Base-by-base conservation (phyloP, 2,329 filamentous ascomycete genomes). In the Trichoderma sp. region DNA sequence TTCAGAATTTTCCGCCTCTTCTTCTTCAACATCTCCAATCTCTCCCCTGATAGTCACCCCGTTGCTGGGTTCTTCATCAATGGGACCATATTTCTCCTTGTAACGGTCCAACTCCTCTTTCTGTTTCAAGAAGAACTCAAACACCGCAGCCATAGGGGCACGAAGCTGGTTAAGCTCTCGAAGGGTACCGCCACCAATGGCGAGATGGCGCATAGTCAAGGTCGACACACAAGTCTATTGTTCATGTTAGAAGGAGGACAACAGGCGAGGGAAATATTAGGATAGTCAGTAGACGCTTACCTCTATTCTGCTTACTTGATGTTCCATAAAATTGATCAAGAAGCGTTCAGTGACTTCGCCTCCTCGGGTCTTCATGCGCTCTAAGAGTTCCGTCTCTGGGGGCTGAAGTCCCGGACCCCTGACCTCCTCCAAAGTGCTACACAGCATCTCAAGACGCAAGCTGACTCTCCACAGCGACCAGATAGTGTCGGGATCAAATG, bases 291-390 rank as follows among this genome's bases (percentile, higher is more conserved):
- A 12, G 5, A 12, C 2, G 85, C 92, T 85, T 87, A 97, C 95
- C 91, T 99, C 97, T 83, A 99, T 97, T 81, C 97, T 91, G 83
- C 94, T 95, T 79, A 99, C 93, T 88, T 98, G 95, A 82, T 98
- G 95, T 83, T 97, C 95, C 83, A 98, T 90, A 81, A 99, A 95
- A 81, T 94, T 95, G 74, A 97, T 85, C 84, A 98, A 86, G 84
- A 97, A 96, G 71, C 91, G 89, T 87, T 98, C 97, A 33, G 95
- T 95, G 72, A 98, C 91, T 82, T 98, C 95, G 12, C 94, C 95
- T 68, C 94, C 94, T 59, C 92, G 85, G 74, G 87, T 83, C 82
- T 88, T 89, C 82, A 91, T 88, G 69, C 88, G 86, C 78, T 98
- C 95, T 78, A 98, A 86, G 74, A 98, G 85, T 78, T 94, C 93